A percentile compares a stretch with the other conserved stretches of the same genome.
Conservation (phyloP, 2,329 filamentous ascomycete genomes). For the Venturia oleaginea region DNA sequence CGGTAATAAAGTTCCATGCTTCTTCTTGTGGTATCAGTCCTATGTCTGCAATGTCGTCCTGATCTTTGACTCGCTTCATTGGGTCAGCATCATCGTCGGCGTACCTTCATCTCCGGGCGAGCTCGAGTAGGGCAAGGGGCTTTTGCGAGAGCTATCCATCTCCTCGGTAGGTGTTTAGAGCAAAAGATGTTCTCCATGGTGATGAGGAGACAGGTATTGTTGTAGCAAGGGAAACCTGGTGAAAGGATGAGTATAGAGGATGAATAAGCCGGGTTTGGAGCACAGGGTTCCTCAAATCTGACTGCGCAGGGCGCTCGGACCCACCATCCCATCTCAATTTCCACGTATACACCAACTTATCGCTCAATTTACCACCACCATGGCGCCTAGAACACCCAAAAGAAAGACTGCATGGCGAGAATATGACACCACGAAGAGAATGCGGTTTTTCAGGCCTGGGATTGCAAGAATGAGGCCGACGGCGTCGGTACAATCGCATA, state of each 20-base stretch:
- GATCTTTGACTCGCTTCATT: neutral
- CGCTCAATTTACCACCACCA: too few species aligned
- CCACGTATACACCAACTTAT: too few species aligned
- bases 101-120: neutral
- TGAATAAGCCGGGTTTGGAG: neutral
- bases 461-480: too few species aligned
- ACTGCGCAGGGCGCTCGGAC: too few species aligned
- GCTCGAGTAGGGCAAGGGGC: neutral
- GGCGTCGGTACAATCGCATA: too few species aligned
- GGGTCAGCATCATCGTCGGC: neutral
- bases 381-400: too few species aligned
- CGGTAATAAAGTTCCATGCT: constrained; percentile 12
- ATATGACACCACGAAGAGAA: too few species aligned
- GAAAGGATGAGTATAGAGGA: neutral
- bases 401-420: too few species aligned
- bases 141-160: constrained; percentile 3
- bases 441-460: too few species aligned
- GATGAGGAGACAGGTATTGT: neutral
- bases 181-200: neutral
- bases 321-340: too few species aligned
- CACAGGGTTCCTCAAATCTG: too few species aligned
- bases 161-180: neutral
- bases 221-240: neutral
- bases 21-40: constrained; percentile 9
- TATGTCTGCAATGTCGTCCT: constrained; percentile 5